Evolutionary conservation across 495 filamentous ascomycete species (phyloP), one percentile per base, ranked within the genome.

Genomic region (Xylaria nigripes): DNA sequence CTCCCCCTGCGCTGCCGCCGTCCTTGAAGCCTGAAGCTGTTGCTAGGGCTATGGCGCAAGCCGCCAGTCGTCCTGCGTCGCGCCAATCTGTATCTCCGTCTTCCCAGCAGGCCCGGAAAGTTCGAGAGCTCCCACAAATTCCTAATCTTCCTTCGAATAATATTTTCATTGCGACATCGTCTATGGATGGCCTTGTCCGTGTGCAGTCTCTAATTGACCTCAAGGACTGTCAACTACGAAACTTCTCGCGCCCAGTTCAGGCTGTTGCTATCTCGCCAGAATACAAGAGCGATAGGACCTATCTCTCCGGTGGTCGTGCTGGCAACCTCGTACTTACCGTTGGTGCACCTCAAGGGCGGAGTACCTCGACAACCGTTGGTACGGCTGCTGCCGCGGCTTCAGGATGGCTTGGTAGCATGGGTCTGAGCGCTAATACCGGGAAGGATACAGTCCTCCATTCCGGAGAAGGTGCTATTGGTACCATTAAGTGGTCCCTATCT

Each of bases 141-240:
- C 81, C 87, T 2, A 76, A 81, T 27, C 86, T 76, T 6, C 84
- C 89, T 0, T 89, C 86, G 7, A 95, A 95, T 58, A 84, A 85
- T 34, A 93, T 96, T 41, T 84, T 93, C 69, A 89, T 97, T 56
- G 93, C 85, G 2, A 91, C 90, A 2, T 87, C 94, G 15, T 97
- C 94, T 0, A 89, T 96, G 60, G 93, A 98, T 66, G 93, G 93
- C 23, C 90, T 95, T 59, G 86, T 97, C 8, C 96, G 93, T 55
- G 80, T 97, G 19, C 80, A 85, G 42, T 94, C 90, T 1, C 66
- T 97, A 29, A 76, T 90, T 10, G 80, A 83, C 53, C 56, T 77
- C 16, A 79, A 77, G 47, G 93, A 97, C 70, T 89, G 96, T 3
- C 81, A 85, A 30, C 69, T 96, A 25, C 83, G 95, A 40, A 96